These are phyloP conservation scores for Hevea brasiliensis DNA, from an alignment of 345 rosid genomes.

Conservation along the genomic window DNA sequence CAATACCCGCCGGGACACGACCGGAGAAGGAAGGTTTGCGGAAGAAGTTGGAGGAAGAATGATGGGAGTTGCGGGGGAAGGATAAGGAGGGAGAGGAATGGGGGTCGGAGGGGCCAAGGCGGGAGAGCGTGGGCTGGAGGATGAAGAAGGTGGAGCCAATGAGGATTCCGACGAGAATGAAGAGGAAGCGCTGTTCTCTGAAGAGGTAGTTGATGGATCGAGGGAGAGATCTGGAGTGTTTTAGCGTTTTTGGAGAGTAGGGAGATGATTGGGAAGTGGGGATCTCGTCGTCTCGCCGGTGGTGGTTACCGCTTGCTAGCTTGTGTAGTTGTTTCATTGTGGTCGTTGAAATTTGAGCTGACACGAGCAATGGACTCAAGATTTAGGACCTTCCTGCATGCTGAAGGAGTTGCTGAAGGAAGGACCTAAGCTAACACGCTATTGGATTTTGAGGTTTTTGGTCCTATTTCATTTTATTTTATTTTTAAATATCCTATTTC, in stretches of 20 bases:
- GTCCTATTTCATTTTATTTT: too few species aligned
- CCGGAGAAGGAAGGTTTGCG: conserved; percentile 27
- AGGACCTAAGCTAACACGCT: too few species aligned
- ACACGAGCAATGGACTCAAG: too few species aligned
- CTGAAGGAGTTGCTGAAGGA: too few species aligned
- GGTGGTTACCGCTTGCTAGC: conserved; percentile 53
- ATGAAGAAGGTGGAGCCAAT: conserved; percentile 95
- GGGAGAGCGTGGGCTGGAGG: conserved; percentile 84
- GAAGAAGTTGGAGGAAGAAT: neutral
- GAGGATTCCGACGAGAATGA: conserved; percentile 87
- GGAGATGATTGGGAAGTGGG: conserved; percentile 43
- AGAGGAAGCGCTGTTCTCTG: conserved; percentile 84
- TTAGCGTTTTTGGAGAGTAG: conserved; percentile 67
- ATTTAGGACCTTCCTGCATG: too few species aligned
- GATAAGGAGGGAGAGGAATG: conserved; percentile 39
- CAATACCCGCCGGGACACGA: conserved; percentile 76
- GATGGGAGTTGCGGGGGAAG: conserved; percentile 13
- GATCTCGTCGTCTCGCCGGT: conserved; percentile 61
- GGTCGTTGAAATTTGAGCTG: too few species aligned
- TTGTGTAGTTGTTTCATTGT: conserved; percentile 86
- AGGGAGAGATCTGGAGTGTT: conserved; percentile 77
- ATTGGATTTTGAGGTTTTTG: too few species aligned
- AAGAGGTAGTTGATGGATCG: conserved; percentile 84
- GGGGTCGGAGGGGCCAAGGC: conserved; percentile 51
- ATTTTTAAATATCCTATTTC: too few species aligned